Base-by-base conservation (phyloP, 139 green algal genomes). In the Chlamydomonas applanata region DNA sequence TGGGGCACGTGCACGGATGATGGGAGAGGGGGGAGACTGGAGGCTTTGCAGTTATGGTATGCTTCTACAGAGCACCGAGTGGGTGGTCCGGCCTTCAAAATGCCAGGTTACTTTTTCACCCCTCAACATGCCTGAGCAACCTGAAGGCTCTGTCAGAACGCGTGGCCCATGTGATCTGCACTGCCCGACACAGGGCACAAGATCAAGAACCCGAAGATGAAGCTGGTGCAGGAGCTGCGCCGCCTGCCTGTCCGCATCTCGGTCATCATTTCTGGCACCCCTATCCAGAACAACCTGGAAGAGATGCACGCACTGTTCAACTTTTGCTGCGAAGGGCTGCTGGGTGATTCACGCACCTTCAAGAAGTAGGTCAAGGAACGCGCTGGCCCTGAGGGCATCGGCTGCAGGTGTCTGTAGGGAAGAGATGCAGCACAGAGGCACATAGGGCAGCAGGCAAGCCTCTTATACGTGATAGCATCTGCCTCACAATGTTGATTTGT, bases 241-340 rank as follows among this genome's bases (percentile, higher is more conserved):
- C 22, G 60, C 40, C 63, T 91, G 33, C 75, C 67, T 20, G 79
- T 75, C 2, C 44, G 54, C 9, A 25, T 91, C 44, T 81, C 83
- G 1, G 36, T 99, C 29, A 88, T 98, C 75, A 91, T 98, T 76
- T 90, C 73, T 30, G 92, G 94, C 34, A 98, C 94, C 3, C 93
- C 94, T 62, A 93, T 97, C 52, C 86, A 93, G 77, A 97, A 97
- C 86, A 93, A 97, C 68, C 79, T 96, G 52, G 78, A 86, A 76
- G 95, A 99, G 84, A 73, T 99, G 83, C 92, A 93, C 75, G 79
- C 91, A 1, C 87, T 99, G 7, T 90, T 97, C 35, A 89, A 98
- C 81, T 92, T 96, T 46, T 85, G 81, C 30, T 90, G 75, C 56
- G 62, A 81, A 3, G 91, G 83, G 0, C 82, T 97, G 76, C 82